Base-by-base conservation (phyloP, 192 early-diverging fungal genomes). In the Linnemannia elongata region DNA sequence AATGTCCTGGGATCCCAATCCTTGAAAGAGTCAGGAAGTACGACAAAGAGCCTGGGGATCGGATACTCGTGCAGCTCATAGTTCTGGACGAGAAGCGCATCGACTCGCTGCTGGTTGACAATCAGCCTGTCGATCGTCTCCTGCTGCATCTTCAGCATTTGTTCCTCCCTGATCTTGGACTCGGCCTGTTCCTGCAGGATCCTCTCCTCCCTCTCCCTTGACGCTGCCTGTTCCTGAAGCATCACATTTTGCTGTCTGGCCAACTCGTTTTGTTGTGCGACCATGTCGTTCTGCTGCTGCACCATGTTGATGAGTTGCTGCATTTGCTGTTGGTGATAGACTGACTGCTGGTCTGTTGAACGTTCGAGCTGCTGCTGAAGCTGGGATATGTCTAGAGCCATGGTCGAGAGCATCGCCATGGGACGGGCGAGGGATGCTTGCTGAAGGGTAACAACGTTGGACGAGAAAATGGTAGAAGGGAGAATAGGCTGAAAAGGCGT, bases 11-110 rank as follows among this genome's bases (percentile, higher is more conserved):
- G 79, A 27, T 80, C 72, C 72, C 55, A 74, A 1, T 44, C 27
- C 39, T 20, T 39, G 27, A 44, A 39, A 2, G 35, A 17, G 4
- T 71, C 74, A 8, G 74, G 80, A 10, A 81, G 20, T 12, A 81
- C 30, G 10, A 81, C 42, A 30, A 81, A 81, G 18, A 81, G 66
- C 15, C 80, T 63, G 1, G 60, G 60, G 10, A 63, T 63, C 0
- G 60, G 24, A 10, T 63, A 63, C 30, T 63, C 30, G 27, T 63
- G 60, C 30, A 63, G 27, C 60, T 63, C 60, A 27, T 63, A 63
- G 30, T 63, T 63, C 27, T 81, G 73, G 35, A 69, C 36, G 30
- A 81, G 47, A 20, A 81, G 49, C 1, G 73, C 74, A 20, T 81
- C 74, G 5, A 69, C 49, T 13, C 42, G 74, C 47, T 74, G 52